Conservation (phyloP, 768 basidiomycete species). For the Auriscalpium orientale region DNA sequence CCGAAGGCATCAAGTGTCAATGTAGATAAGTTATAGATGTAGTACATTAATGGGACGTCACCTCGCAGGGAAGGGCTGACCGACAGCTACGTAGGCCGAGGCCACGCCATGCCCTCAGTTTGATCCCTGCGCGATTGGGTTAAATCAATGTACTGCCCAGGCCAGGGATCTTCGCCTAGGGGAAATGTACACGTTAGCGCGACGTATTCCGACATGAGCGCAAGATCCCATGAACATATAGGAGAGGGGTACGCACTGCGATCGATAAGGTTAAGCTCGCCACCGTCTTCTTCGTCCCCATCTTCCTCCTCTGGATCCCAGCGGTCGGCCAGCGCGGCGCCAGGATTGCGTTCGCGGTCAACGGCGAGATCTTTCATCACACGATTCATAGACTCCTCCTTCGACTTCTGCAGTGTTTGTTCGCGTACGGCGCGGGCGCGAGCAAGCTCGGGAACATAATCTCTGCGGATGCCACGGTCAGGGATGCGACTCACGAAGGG, state of each 20-base stretch:
- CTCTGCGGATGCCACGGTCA: constrained; percentile 37
- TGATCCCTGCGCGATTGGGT: constrained; percentile 49
- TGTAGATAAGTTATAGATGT: too few relatives aligned
- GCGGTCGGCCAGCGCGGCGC: constrained; percentile 43
- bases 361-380: constrained; percentile 76
- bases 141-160: constrained; percentile 71
- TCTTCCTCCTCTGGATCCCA: constrained; percentile 57
- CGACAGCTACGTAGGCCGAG: constrained; percentile 46
- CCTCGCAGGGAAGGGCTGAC: too few relatives aligned
- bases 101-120: constrained; percentile 61
- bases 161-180: constrained; percentile 61
- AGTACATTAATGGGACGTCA: too few relatives aligned
- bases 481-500: not conserved
- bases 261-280: constrained; percentile 57
- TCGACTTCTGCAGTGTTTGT: constrained; percentile 52
- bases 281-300: constrained; percentile 41
- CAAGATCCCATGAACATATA: not conserved
- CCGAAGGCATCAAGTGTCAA: too few relatives aligned
- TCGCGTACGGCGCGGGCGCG: constrained; percentile 60
- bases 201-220: not conserved
- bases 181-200: constrained; percentile 8
- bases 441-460: constrained; percentile 86
- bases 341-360: constrained; percentile 61
- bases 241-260: constrained; percentile 42
- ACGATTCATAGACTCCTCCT: constrained; percentile 69